Conservation (phyloP, 257 asterid species). For the Solanum corneliomulleri region DNA sequence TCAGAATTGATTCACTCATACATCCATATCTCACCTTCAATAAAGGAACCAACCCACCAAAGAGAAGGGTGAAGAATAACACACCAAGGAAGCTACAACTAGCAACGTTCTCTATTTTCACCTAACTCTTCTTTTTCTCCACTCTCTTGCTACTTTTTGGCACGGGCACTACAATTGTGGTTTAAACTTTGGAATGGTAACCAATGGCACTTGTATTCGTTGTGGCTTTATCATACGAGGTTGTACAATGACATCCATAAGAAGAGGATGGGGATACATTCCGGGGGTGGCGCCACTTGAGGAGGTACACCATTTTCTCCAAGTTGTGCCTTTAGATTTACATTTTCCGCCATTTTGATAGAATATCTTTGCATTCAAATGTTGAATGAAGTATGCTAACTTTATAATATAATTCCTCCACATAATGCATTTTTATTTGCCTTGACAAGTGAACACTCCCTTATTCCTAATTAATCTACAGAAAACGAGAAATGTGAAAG, state of each 20-base stretch:
- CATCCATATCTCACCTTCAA: no score
- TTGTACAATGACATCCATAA: not conserved
- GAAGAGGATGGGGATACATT: not conserved
- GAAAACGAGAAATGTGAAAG: no score
- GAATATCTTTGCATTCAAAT: constrained; percentile 34
- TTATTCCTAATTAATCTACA: no score
- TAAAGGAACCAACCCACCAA: not conserved
- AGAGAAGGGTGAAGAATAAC: not conserved
- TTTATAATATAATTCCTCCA: no score
- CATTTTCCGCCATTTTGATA: constrained; percentile 1
- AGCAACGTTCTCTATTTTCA: not conserved
- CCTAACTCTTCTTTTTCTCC: not conserved
- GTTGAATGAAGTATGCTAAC: not conserved
- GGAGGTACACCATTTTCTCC: no score
- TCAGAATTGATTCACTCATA: not conserved
- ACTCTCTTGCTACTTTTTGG: not conserved
- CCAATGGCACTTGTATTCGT: not conserved
- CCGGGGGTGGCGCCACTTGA: no score
- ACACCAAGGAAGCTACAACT: not conserved
- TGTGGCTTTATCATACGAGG: not conserved
- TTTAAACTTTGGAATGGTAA: not conserved
- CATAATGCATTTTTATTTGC: no score
- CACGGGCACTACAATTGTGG: no score
- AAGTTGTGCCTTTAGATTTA: constrained; percentile 20
- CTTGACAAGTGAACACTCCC: no score